These are phyloP conservation scores for Fusarium temperatum DNA, from an alignment of 2,329 filamentous ascomycete genomes.

Conservation along the genomic window DNA sequence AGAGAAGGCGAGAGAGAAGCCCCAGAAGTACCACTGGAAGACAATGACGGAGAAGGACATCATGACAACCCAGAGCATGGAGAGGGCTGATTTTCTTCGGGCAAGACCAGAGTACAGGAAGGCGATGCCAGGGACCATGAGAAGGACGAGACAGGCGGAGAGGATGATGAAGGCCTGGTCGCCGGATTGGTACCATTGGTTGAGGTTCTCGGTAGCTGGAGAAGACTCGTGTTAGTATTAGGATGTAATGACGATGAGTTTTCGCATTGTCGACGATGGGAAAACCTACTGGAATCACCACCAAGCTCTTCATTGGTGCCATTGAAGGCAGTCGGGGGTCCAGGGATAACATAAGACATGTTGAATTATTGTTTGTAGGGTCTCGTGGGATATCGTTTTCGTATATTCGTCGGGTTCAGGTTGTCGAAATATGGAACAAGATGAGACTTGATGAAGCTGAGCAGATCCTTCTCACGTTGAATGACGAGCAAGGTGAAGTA, in stretches of 20 bases:
- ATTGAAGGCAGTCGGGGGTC: slow-evolving; percentile 68
- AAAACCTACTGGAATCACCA: slow-evolving; percentile 78
- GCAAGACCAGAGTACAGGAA: slow-evolving; percentile 98
- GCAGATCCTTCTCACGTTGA: slow-evolving; percentile 5
- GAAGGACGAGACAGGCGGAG: slow-evolving; percentile 88
- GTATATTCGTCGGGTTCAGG: background rate
- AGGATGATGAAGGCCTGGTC: slow-evolving; percentile 95
- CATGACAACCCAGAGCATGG: slow-evolving; percentile 98
- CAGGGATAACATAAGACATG: slow-evolving; percentile 70
- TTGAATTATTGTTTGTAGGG: slow-evolving; percentile 18
- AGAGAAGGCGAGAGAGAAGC: slow-evolving; percentile 94
- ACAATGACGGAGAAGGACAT: slow-evolving; percentile 89
- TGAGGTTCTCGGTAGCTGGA: slow-evolving; percentile 83
- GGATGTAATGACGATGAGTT: background rate
- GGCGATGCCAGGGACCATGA: slow-evolving; percentile 96
- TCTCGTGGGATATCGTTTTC: slow-evolving; percentile 20
- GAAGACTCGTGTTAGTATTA: slow-evolving; percentile 1
- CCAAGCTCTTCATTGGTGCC: slow-evolving; percentile 71
- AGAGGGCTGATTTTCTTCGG: slow-evolving; percentile 96
- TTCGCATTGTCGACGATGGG: background rate
- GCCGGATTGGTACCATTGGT: slow-evolving; percentile 93
- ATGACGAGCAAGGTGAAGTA: slow-evolving; percentile 3
- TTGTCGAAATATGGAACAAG: background rate
- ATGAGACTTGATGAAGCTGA: background rate
- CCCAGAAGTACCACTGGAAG: slow-evolving; percentile 99